Evolutionary conservation across 1,139 yeast species (phyloP).

Genomic region (Yamadazyma kanchanaburiensis): DNA sequence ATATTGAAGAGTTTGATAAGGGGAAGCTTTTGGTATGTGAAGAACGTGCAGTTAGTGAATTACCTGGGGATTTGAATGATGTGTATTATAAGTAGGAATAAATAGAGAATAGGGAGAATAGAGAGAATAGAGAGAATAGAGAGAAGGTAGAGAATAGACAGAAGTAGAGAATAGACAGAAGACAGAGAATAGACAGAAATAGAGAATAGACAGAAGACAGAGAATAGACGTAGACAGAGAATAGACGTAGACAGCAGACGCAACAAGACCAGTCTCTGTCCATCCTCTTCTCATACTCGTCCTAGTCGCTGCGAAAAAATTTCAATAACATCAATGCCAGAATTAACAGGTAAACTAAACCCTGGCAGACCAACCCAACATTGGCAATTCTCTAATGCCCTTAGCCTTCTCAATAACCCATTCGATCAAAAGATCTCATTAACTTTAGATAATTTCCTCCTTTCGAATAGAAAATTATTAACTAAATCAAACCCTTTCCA

Average conservation of each 20-base stretch:
- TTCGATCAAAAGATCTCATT: conserved; percentile 32
- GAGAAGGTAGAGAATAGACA: too few relatives aligned
- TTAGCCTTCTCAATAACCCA: conserved; percentile 28
- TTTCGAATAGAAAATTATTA: conserved; percentile 28
- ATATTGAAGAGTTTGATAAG: conserved; percentile 13
- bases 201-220: too few relatives aligned
- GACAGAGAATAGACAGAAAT: too few relatives aligned
- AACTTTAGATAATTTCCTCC: conserved; percentile 45
- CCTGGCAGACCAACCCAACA: conserved; percentile 31
- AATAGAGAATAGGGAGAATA: too few relatives aligned
- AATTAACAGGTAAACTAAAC: conserved; percentile 3
- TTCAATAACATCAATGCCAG: conserved; percentile 3
- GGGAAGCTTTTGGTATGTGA: conserved; percentile 11
- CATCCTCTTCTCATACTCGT: not conserved
- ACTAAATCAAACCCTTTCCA: conserved; percentile 36
- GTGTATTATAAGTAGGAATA: too few relatives aligned
- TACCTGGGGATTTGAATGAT: conserved; percentile 21
- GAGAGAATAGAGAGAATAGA: too few relatives aligned
- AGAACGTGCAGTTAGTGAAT: too few relatives aligned
- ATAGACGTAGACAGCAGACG: too few relatives aligned
- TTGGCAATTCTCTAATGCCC: conserved; percentile 45
- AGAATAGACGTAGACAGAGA: too few relatives aligned
- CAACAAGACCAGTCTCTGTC: too few relatives aligned
- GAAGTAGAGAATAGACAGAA: too few relatives aligned
- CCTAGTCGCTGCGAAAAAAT: conserved; percentile 3